Evolutionary conservation across 1,284 basidiomycete genomes (phyloP), one percentile per base, ranked within the genome.

Genomic region (Rhodotorula sp.): DNA sequence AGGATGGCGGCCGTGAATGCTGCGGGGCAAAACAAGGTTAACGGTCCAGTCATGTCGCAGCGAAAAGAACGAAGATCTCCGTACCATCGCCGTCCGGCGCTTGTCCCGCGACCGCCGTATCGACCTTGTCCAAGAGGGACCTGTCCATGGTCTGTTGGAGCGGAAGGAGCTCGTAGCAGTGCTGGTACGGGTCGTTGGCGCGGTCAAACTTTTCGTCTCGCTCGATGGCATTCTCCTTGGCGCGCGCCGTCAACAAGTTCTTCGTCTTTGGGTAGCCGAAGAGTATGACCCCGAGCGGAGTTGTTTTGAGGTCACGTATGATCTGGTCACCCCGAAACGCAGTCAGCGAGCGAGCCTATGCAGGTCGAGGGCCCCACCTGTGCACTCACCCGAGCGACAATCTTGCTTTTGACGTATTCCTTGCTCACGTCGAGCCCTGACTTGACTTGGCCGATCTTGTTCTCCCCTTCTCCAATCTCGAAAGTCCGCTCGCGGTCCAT

Each of bases 1-100:
- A 74, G 72, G n/a, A 79, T 74, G 24, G 73, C 26, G 4, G 69
- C 75, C 5, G 69, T 66, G 62, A 73, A 67, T 18, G 66, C 76
- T 76, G 17, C 22, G 45, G 24, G 0, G 37, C 3, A 61, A 17
- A 7, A n/a, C 4, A 4, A 4, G 45, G 14, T 45, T n/a, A 42
- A 22, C 37, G 8, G 37, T 42, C 37, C 37, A 12, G 37, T 6
- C 10, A 26, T n/a, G 30, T 37, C 12, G 18, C 26, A 15, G 26
- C 17, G 26, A 22, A 24, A 24, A 18, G 15, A 49, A 10, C 30
- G 29, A 30, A 26, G 7, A 10, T 8, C 24, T 53, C 24, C 60
- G 67, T 60, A 68, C 69, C 67, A 20, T 65, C 65, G 15, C 64
- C 71, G 37, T 70, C 66, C 12, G 66, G 64, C 3, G 62, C 71